Evolutionary conservation across 495 filamentous ascomycete species (phyloP).

Genomic region (Penicillium herquei): DNA sequence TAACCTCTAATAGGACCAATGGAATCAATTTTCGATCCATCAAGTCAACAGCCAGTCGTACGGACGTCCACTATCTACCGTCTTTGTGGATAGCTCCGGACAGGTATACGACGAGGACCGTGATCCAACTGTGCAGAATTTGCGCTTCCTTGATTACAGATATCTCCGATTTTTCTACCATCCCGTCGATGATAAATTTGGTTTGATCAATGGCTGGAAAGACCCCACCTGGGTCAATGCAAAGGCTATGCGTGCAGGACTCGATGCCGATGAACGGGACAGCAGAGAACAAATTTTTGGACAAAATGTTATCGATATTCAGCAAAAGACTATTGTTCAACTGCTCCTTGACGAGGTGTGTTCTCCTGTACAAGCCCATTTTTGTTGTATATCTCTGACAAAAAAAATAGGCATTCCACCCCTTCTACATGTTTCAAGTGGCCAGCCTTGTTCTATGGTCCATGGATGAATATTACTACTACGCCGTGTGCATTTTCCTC

Average conservation of each 20-base stretch:
- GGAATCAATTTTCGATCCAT: conserved; percentile 82
- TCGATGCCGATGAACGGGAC: conserved; percentile 87
- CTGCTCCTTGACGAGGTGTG: conserved; percentile 85
- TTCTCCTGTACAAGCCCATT: background rate
- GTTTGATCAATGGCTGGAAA: conserved; percentile 85
- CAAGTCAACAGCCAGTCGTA: conserved; percentile 65
- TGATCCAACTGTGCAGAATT: conserved; percentile 70
- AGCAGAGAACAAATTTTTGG: conserved; percentile 84
- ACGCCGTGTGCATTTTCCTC: conserved; percentile 91
- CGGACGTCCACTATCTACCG: conserved; percentile 77
- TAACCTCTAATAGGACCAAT: conserved; percentile 67
- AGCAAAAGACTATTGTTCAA: conserved; percentile 78
- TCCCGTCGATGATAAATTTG: conserved; percentile 81
- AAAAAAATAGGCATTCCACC: conserved; percentile 73
- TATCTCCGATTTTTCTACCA: conserved; percentile 94
- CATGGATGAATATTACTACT: conserved; percentile 94
- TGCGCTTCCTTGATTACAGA: conserved; percentile 82
- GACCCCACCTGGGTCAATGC: conserved; percentile 85
- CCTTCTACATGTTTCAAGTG: conserved; percentile 98
- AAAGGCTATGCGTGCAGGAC: conserved; percentile 70
- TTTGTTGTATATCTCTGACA: conserved; percentile 14
- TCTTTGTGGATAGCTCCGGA: conserved; percentile 68
- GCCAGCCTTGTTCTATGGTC: conserved; percentile 95
- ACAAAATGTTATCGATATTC: conserved; percentile 82
- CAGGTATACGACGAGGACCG: conserved; percentile 72